Base-by-base conservation (phyloP, 331 rosid genomes). In the Acacia pycnantha region DNA sequence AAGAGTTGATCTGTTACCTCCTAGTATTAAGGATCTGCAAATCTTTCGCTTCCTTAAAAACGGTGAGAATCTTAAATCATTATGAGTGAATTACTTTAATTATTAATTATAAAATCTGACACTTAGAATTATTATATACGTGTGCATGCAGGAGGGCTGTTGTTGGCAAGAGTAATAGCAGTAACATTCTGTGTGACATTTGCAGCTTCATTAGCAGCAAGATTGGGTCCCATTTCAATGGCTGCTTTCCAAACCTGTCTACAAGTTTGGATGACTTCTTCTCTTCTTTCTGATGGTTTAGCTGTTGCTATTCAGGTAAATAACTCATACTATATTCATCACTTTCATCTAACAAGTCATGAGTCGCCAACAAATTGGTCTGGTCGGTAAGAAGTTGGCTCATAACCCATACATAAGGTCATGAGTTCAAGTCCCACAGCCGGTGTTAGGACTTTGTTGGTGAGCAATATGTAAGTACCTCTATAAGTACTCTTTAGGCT, bases 171-270 rank as follows among this genome's bases (percentile, higher is more conserved):
- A 29, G 70, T 64, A 2, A 29, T 64, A 5, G 70, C 70, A 6
- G 41, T 64, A 29, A 64, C 70, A 64, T 64, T 64, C 70, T 64
- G 70, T 64, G 70, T 64, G n/a, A 64, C 70, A 27, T 29, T 64
- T 64, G 40, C 70, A 4, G 70, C 70, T 4, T 64, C 70, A 29
- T 29, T 64, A 64, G 70, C 70, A 5, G 70, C 70, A 29, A 64
- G 70, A 29, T 27, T 27, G 11, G 70, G 70, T 14, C n/a, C 70
- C 5, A 64, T 64, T 15, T 6, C 70, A 6, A 64, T 64, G 70
- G 70, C 70, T 27, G 70, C 70, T 64, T 64, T 64, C 70, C 70
- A 64, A 64, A 29, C 41, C 1, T 64, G 70, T 29, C 41, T 14
- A 29, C 70, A 64, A 64, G 70, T 64, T 64, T 64, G 70, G 70